Evolutionary conservation across 306 rosid genomes (phyloP), one percentile per base, ranked within the genome.

Genomic region (Arachis hypogaea): DNA sequence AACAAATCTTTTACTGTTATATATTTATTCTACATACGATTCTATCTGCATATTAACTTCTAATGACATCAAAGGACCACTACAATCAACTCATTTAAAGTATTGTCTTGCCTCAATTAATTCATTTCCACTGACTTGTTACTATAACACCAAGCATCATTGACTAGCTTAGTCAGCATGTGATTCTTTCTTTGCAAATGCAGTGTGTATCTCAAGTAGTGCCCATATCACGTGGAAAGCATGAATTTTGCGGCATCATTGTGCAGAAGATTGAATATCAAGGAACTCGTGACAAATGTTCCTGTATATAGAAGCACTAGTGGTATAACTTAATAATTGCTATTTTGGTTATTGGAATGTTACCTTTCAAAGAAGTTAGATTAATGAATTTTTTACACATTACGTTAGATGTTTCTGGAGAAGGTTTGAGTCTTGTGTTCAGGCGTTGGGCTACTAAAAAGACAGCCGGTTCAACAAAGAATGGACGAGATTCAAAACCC

Each of bases 361-460:
- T 57, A 11, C 6, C 9, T 74, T 54, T 73, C 33, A 58, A 63
- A 44, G 30, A 71, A 74, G 22, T 63, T 59, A 59, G 68, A 47
- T 50, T 59, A 64, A 61, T 58, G 79, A 68, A 38, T 54, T 82
- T 47, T 67, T 66, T 14, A 46, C 16, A 41, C 29, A n/a, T 42
- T 52, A 29, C 38, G 66, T 30, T 75, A 93, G 92, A 89, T 82
- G 92, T 81, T 70, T 83, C 88, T 50, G 88, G 88, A 57, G 91
- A 83, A 67, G 97, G 96, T 61, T 82, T 91, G 81, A 85, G 90
- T 83, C 46, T 93, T 62, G 76, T 86, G 46, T 86, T 91, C 68
- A 78, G 91, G 73, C 92, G 98, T 6, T 93, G 98, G 97, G 98
- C 98, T 79, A 76, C 94, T 41, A 91, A 93, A 73, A 91, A 85